Evolutionary conservation across 192 early-diverging fungal species (phyloP), one percentile per base, ranked within the genome.

Genomic region (Umbelopsis vinacea): DNA sequence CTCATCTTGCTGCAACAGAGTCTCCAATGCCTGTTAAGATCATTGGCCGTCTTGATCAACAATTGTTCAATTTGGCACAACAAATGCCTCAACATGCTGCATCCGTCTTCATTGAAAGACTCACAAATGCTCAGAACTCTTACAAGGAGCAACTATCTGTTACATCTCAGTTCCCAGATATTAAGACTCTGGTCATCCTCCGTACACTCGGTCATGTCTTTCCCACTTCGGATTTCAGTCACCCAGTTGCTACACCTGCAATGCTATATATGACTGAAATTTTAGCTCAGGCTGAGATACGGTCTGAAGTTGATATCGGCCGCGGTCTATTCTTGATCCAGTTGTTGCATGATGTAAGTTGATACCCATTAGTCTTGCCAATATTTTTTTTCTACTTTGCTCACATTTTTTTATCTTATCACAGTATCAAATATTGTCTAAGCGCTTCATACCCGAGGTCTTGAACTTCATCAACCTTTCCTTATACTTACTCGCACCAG

Each of bases 201-300:
- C 87, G 90, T 35, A 69, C 91, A 33, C 76, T 97, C 54, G 88
- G 85, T 0, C 85, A 89, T 38, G 81, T 98, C 10, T 97, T 94
- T 79, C 95, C 97, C 3, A 89, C 93, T n/a, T 96, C 96, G 0
- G 97, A 99, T 88, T 89, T 91, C 46, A 86, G 89, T 70, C 96
- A 99, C 76, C 77, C 89, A 7, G 89, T 98, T 6, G 83, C 93
- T 7, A 98, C 96, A 3, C 97, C 96, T 14, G 87, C 93, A 45
- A 83, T 92, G 60, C 71, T 96, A 3, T 79, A 93, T n/a, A 90
- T 97, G 78, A 81, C 83, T 46, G 90, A 95, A 79, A 93, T 88
- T 70, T 81, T 99, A 4, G 72, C 82, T 33, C 90, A 94, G 79
- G 83, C 86, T 68, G 84, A 84, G 47, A 82, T 91, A 29, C 66